Conservation (phyloP, 805 yeast species). For the Candida xyloterini region DNA sequence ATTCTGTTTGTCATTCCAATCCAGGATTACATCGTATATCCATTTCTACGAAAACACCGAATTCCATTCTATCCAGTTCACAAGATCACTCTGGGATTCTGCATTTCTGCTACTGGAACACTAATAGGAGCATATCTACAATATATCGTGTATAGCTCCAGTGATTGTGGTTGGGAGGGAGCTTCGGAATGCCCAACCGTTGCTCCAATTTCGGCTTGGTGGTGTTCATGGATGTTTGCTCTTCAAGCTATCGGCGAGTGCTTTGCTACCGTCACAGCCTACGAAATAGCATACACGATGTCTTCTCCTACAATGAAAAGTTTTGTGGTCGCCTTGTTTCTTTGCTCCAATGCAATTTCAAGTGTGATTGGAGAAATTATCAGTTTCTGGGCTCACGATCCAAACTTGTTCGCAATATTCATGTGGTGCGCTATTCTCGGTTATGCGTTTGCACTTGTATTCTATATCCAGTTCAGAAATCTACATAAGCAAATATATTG, state of each 20-base stretch:
- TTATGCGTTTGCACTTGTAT: slow-evolving; percentile 24
- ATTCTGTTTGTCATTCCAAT: slow-evolving; percentile 50
- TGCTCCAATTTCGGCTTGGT: slow-evolving; percentile 34
- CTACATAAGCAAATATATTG: slow-evolving; percentile 9
- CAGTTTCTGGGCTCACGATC: slow-evolving; percentile 39
- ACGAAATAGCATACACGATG: slow-evolving; percentile 52
- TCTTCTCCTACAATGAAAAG: slow-evolving; percentile 51
- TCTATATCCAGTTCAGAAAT: slow-evolving; percentile 18
- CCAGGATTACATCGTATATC: slow-evolving; percentile 45
- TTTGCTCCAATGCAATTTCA: slow-evolving; percentile 42
- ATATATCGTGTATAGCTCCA: slow-evolving; percentile 39
- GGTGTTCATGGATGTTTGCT: slow-evolving; percentile 33
- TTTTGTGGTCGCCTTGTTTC: slow-evolving; percentile 42
- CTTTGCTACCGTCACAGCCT: slow-evolving; percentile 49
- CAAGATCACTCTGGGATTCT: slow-evolving; percentile 46
- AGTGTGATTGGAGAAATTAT: slow-evolving; percentile 43
- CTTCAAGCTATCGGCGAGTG: slow-evolving; percentile 52
- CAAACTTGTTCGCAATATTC: slow-evolving; percentile 38
- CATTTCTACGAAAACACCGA: slow-evolving; percentile 38
- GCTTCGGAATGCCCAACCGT: slow-evolving; percentile 27
- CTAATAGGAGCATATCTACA: slow-evolving; percentile 48
- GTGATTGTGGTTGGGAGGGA: slow-evolving; percentile 42
- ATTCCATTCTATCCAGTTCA: slow-evolving; percentile 42
- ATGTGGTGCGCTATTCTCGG: slow-evolving; percentile 36
- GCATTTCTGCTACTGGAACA: slow-evolving; percentile 43